Conservation (phyloP, 169 alveolate genomes). For the Sarcocystis neurona region DNA sequence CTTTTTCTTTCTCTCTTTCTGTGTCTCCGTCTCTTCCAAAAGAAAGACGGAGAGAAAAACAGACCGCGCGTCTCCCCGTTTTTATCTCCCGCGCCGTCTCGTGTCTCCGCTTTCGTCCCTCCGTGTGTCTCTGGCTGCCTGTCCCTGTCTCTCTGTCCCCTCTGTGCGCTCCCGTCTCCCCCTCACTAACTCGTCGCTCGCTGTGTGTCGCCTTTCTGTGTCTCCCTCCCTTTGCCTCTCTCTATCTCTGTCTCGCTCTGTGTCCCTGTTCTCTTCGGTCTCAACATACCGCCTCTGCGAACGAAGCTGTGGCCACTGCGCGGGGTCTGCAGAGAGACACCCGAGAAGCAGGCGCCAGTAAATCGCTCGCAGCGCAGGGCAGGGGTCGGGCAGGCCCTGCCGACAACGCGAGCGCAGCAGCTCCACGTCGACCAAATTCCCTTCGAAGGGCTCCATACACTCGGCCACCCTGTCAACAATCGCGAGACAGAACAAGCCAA, state of each 20-base stretch:
- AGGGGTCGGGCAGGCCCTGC: slow-evolving; percentile 61
- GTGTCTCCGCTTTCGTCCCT: neutral
- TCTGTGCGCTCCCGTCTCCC: no score
- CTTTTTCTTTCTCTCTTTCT: no score
- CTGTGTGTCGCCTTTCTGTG: neutral
- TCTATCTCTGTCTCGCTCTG: neutral
- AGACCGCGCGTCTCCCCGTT: neutral
- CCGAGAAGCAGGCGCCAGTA: slow-evolving; percentile 58
- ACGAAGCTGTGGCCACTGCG: slow-evolving; percentile 53
- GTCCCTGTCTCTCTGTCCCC: neutral
- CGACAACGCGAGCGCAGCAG: slow-evolving; percentile 43
- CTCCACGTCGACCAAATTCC: slow-evolving; percentile 27
- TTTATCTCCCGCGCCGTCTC: neutral
- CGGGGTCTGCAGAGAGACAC: slow-evolving; percentile 43
- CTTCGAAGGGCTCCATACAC: slow-evolving; percentile 45
- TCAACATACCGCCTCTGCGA: neutral
- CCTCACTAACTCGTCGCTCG: no score
- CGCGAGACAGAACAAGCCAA: neutral
- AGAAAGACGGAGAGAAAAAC: neutral
- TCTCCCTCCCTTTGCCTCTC: neutral
- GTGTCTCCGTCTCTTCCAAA: neutral
- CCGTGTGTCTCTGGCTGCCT: neutral
- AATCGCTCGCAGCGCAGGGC: slow-evolving; percentile 62
- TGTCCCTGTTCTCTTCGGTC: neutral
- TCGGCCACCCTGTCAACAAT: slow-evolving; percentile 36